Evolutionary conservation across 768 basidiomycete species (phyloP).

Genomic region (Russula emetica): DNA sequence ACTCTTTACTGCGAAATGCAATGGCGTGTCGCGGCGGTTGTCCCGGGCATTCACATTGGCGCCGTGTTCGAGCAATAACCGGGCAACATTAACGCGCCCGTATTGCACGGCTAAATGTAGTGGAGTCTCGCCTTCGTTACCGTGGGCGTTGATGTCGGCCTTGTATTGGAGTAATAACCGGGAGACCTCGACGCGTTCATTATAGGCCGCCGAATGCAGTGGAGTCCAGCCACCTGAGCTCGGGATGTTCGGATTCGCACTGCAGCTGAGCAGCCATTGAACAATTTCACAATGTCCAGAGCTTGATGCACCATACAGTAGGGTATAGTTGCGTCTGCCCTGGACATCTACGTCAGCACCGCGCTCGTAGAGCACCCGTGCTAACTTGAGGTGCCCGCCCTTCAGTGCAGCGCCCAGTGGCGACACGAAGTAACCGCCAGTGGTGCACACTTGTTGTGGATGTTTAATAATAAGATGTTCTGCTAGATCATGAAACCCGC

Average conservation of each 20-base stretch:
- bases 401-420: background rate
- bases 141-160: background rate
- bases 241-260: background rate
- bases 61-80: background rate
- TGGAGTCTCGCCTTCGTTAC: background rate
- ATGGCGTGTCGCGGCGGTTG: background rate
- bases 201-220: background rate
- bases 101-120: background rate
- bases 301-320: background rate
- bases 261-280: background rate
- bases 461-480: background rate
- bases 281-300: background rate
- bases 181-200: background rate
- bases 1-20: background rate
- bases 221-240: background rate
- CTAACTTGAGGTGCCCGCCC: background rate
- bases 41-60: background rate
- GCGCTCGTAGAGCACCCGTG: background rate
- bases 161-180: background rate
- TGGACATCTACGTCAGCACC: background rate
- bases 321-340: background rate
- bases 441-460: background rate
- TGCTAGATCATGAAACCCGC: background rate
- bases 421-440: background rate
- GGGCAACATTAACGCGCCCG: background rate